Conservation (phyloP, 2,329 filamentous ascomycete genomes). For the Didymella segeticola region DNA sequence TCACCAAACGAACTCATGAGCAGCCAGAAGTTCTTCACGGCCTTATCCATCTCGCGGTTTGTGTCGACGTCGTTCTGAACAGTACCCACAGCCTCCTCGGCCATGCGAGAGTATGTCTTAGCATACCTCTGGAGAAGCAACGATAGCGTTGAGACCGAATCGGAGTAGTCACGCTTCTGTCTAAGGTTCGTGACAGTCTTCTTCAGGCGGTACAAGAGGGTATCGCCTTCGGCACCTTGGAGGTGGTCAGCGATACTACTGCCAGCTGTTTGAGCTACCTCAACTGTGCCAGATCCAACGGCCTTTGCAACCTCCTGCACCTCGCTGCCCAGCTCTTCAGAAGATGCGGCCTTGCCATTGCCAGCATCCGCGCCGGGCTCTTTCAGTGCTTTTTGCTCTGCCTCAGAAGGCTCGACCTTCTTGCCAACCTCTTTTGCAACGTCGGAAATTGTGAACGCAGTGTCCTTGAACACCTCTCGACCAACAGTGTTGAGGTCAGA, state of each 20-base stretch:
- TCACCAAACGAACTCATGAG: conserved; percentile 83
- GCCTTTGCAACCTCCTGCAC: conserved; percentile 54
- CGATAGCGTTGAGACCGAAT: conserved; percentile 82
- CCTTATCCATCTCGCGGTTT: conserved; percentile 77
- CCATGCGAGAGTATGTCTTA: conserved; percentile 75
- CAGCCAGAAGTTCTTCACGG: conserved; percentile 80
- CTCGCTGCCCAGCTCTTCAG: conserved; percentile 65
- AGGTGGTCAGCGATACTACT: conserved; percentile 78
- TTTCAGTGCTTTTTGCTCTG: conserved; percentile 64
- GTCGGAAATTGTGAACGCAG: conserved; percentile 77
- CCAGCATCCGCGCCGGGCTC: conserved; percentile 57
- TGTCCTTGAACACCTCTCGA: conserved; percentile 85
- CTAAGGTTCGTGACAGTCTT: conserved; percentile 76
- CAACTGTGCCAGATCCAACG: conserved; percentile 53
- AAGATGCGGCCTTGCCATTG: conserved; percentile 58
- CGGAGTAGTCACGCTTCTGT: conserved; percentile 79
- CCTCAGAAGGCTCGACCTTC: conserved; percentile 71
- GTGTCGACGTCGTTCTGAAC: conserved; percentile 74
- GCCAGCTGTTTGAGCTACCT: conserved; percentile 64
- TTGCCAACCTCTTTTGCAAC: conserved; percentile 78
- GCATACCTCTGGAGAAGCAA: conserved; percentile 80
- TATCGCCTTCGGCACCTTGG: conserved; percentile 73
- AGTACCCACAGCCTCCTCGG: conserved; percentile 69
- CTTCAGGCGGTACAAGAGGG: conserved; percentile 77
- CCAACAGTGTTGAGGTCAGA: conserved; percentile 80